Percentiles rank a stretch among this genome's conserved stretches.
Conservation (phyloP, 139 green algal species). For the Raphidocelis subcapitata region DNA sequence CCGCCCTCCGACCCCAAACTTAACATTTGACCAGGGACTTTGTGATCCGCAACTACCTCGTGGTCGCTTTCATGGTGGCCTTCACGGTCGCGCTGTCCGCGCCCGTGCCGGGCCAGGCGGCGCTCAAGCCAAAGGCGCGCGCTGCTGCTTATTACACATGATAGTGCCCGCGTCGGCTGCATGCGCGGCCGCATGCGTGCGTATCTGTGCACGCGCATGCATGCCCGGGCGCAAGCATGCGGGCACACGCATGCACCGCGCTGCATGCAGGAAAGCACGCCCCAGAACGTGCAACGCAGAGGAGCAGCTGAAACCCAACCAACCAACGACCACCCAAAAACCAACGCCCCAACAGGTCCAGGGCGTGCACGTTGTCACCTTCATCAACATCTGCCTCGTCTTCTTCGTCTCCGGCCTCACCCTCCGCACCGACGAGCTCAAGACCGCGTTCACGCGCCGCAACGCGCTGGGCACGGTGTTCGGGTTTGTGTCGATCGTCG, state of each 20-base stretch:
- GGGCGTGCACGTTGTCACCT: conserved; percentile 18
- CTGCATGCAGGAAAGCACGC: no score
- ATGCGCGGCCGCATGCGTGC: no score
- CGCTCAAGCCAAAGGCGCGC: background rate
- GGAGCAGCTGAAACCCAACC: no score
- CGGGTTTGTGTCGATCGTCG: conserved; percentile 47
- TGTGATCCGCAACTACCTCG: conserved; percentile 5
- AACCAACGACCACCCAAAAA: no score
- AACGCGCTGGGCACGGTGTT: conserved; percentile 25
- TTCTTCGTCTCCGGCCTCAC: conserved; percentile 48
- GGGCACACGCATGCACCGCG: no score
- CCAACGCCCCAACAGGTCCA: no score
- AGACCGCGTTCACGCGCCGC: conserved; percentile 11
- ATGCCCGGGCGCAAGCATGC: no score
- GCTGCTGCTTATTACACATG: no score
- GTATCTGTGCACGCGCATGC: no score
- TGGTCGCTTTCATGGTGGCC: conserved; percentile 13
- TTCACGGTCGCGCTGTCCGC: conserved; percentile 1
- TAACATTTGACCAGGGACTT: background rate
- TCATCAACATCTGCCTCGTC: conserved; percentile 38
- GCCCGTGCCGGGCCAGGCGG: conserved; percentile 6
- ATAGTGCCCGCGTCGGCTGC: no score
- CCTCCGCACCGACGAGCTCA: conserved; percentile 44
- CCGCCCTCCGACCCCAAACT: no score
- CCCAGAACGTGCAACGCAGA: no score